Evolutionary conservation across 306 rosid genomes (phyloP).

Genomic region (Begonia loranthoides): DNA sequence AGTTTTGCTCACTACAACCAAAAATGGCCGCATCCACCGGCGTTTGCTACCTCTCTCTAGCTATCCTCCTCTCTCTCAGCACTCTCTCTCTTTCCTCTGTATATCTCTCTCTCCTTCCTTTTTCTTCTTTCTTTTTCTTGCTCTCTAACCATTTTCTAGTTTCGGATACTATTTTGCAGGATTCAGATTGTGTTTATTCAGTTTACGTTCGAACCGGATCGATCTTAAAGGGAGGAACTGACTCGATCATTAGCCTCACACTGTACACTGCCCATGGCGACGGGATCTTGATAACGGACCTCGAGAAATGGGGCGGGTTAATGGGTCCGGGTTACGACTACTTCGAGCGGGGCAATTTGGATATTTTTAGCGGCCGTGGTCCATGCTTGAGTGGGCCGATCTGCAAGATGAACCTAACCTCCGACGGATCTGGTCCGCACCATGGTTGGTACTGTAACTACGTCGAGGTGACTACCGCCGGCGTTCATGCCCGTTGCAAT

Average conservation of each 20-base stretch:
- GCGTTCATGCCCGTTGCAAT: slow-evolving; percentile 31
- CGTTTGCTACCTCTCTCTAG: slow-evolving; percentile 7
- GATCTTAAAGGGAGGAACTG: slow-evolving; percentile 61
- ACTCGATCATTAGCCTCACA: slow-evolving; percentile 32
- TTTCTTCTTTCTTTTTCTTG: background rate
- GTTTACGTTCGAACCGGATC: slow-evolving; percentile 60
- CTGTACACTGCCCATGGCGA: slow-evolving; percentile 43
- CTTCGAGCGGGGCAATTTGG: slow-evolving; percentile 83
- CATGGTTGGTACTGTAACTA: slow-evolving; percentile 94
- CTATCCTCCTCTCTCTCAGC: slow-evolving; percentile 20
- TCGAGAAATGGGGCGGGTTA: slow-evolving; percentile 66
- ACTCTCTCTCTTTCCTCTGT: slow-evolving; percentile 22
- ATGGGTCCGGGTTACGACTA: slow-evolving; percentile 53
- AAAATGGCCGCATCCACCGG: slow-evolving; percentile 20
- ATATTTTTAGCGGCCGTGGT: slow-evolving; percentile 68
- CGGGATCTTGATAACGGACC: slow-evolving; percentile 33
- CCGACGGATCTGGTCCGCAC: slow-evolving; percentile 57
- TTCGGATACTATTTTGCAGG: slow-evolving; percentile 26
- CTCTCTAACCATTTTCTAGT: background rate
- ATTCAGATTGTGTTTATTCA: slow-evolving; percentile 54
- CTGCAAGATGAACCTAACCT: slow-evolving; percentile 63
- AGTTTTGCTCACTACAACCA: no score
- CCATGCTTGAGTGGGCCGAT: slow-evolving; percentile 48
- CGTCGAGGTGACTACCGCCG: slow-evolving; percentile 58
- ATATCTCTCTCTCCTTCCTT: background rate